phyloP scores from a whole-genome alignment of 768 basidiomycete genomes.

The Pholiota microspora region DNA sequence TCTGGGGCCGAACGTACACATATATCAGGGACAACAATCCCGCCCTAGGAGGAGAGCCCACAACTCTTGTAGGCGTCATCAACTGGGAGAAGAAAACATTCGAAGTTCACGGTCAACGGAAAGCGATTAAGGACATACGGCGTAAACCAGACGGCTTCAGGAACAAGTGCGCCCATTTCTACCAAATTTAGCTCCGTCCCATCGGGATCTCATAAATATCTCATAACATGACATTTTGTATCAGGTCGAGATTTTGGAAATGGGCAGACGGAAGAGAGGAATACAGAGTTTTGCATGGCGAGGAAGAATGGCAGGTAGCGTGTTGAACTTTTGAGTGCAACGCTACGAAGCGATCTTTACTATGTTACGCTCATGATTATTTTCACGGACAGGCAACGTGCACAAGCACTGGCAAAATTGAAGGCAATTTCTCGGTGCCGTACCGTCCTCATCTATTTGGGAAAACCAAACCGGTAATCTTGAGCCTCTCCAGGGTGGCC shows the following conservation, averaged over 20 bases:
- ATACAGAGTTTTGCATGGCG: conserved; percentile 40
- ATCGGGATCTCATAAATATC: background rate
- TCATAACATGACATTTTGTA: background rate
- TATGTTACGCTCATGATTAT: conserved; percentile 14
- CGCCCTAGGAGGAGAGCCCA: conserved; percentile 25
- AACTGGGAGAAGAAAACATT: conserved; percentile 50
- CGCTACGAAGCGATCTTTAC: conserved; percentile 12
- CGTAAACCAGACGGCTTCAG: conserved; percentile 36
- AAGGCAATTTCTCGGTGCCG: conserved; percentile 40
- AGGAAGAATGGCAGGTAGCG: conserved; percentile 46
- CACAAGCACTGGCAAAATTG: conserved; percentile 25
- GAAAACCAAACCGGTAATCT: conserved; percentile 35
- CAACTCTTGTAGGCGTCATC: conserved; percentile 41
- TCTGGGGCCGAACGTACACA: conserved; percentile 42
- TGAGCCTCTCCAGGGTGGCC: conserved; percentile 39
- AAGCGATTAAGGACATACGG: conserved; percentile 38
- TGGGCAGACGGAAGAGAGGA: conserved; percentile 44
- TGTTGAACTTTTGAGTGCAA: background rate
- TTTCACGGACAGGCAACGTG: conserved; percentile 19
- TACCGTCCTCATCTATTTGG: conserved; percentile 49
- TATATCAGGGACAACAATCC: conserved; percentile 49
- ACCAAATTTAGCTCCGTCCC: background rate
- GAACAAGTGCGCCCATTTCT: conserved; percentile 26
- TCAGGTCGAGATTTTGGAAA: conserved; percentile 41
- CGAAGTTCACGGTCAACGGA: conserved; percentile 42